A percentile compares a stretch with the other conserved stretches of the same genome.
Conservation (phyloP, 2,329 filamentous ascomycete species). For the Myriosclerotinia curreyana region DNA sequence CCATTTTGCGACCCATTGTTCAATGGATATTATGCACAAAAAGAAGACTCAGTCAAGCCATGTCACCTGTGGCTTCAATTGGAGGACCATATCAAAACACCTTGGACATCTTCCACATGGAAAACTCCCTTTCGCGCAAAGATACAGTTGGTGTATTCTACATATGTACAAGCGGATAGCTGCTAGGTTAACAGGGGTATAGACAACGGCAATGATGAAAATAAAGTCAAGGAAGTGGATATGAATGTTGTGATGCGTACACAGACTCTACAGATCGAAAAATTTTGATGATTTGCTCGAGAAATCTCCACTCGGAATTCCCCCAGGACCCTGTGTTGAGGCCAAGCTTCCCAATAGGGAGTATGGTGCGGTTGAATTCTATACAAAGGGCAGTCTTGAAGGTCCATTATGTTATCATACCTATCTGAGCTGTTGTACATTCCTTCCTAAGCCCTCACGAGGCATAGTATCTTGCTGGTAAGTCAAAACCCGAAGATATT, state of each 20-base stretch:
- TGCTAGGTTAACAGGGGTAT: no score
- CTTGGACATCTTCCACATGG: no score
- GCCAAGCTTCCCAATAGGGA: not conserved
- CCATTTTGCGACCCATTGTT: not conserved
- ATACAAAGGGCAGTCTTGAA: not conserved
- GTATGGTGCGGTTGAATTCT: not conserved
- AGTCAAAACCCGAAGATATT: not conserved
- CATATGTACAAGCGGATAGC: not conserved
- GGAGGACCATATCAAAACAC: not conserved
- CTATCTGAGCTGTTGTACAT: slow-evolving; percentile 2
- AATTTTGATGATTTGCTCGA: not conserved
- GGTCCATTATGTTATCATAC: not conserved
- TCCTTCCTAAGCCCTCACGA: not conserved
- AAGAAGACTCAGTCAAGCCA: not conserved
- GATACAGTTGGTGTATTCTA: not conserved
- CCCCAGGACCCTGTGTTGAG: not conserved
- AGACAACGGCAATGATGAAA: not conserved
- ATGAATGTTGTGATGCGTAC: not conserved
- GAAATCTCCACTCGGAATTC: not conserved
- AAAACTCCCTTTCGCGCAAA: not conserved
- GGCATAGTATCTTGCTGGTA: not conserved
- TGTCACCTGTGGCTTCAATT: not conserved
- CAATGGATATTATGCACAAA: not conserved
- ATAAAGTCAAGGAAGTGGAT: no score
- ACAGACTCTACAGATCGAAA: not conserved